phyloP scores from a whole-genome alignment of 345 rosid species.

The Murraya koenigii region DNA sequence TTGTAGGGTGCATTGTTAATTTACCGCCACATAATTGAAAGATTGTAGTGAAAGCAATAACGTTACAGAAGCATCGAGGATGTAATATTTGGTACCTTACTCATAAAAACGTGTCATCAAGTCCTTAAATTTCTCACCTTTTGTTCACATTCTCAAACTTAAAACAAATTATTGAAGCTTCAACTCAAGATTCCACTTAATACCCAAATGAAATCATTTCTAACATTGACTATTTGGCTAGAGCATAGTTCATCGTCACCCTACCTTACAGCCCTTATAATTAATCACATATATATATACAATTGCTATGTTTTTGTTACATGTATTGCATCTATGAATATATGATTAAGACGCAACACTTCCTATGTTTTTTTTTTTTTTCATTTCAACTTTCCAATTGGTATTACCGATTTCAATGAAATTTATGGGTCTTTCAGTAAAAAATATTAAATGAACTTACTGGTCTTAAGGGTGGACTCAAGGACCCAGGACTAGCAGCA shows the following conservation, averaged over 20 bases:
- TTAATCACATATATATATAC: too few species aligned
- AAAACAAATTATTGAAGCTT: not conserved
- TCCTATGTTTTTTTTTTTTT: too few species aligned
- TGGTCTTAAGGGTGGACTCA: constrained; percentile 5
- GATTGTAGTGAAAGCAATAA: constrained; percentile 3
- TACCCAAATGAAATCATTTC: not conserved
- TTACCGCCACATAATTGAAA: not conserved
- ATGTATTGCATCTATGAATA: too few species aligned
- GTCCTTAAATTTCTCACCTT: not conserved
- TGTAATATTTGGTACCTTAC: not conserved
- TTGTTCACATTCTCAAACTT: not conserved
- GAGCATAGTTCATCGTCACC: too few species aligned
- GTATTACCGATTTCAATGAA: not conserved
- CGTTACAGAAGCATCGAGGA: not conserved
- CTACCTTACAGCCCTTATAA: too few species aligned
- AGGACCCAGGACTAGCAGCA: not conserved
- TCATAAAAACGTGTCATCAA: not conserved
- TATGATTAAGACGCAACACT: too few species aligned
- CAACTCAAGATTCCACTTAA: not conserved
- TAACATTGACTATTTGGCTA: not conserved
- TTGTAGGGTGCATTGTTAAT: not conserved
- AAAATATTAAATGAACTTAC: not conserved
- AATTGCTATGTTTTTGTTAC: too few species aligned
- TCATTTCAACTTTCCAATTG: too few species aligned
- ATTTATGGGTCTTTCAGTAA: not conserved